Evolutionary conservation across 352 stramenopile genomes (phyloP).

Genomic region (Globisporangium paddicum): DNA sequence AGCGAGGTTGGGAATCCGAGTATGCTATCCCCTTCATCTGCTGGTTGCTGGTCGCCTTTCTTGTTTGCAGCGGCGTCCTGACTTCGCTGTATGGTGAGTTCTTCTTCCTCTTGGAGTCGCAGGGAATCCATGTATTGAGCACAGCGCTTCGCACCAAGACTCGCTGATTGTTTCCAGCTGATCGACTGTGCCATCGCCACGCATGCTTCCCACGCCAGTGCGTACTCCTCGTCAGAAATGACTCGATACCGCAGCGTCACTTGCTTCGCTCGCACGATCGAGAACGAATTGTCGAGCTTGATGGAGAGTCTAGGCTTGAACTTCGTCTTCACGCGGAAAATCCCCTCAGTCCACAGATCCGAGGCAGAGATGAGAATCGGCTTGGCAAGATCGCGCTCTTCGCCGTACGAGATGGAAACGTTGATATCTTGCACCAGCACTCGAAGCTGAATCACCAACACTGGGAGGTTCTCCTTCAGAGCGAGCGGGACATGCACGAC

Average conservation of each 20-base stretch:
- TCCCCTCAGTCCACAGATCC: conserved; percentile 49
- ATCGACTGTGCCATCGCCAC: conserved; percentile 67
- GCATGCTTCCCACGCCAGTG: conserved; percentile 50
- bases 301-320: conserved; percentile 17
- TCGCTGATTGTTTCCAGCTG: conserved; percentile 58
- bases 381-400: conserved; percentile 29
- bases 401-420: conserved; percentile 20
- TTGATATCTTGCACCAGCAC: conserved; percentile 40
- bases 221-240: conserved; percentile 25
- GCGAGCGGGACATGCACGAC: conserved; percentile 10
- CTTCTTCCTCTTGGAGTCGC: conserved; percentile 37
- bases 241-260: conserved; percentile 35
- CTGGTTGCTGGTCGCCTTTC: conserved; percentile 11
- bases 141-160: conserved; percentile 32
- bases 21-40: conserved; percentile 26
- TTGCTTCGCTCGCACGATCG: conserved; percentile 58
- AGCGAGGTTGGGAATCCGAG: conserved; percentile 47
- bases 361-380: conserved; percentile 34
- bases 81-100: conserved; percentile 37
- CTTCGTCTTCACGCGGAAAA: conserved; percentile 25
- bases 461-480: neutral
- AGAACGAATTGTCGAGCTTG: conserved; percentile 66
- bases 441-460: conserved; percentile 27
- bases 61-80: conserved; percentile 19
- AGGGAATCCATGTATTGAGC: conserved; percentile 35